Evolutionary conservation across 2,329 filamentous ascomycete species (phyloP), one percentile per base, ranked within the genome.

Genomic region (Stylonectria norvegica): DNA sequence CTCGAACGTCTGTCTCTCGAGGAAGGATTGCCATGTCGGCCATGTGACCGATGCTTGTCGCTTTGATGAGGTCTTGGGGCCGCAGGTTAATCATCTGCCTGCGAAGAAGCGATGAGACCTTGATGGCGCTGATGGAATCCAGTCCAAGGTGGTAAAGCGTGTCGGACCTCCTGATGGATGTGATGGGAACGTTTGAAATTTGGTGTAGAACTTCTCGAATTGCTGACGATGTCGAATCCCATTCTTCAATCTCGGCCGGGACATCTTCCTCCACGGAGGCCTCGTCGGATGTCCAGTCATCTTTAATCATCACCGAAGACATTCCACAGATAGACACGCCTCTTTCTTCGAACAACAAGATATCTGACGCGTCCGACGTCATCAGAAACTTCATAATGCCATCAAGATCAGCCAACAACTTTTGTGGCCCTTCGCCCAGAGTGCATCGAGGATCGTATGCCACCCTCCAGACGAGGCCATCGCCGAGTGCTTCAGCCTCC

Each of bases 61-160:
- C 79, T 43, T 70, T 78, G 3, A 94, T 66, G 54, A 95, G 78
- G 27, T 87, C 78, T 29, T 85, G 82, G 3, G 91, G 85, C 22
- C 75, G 73, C 1, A 95, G 61, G 10, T 67, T 63, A 6, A 95
- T 63, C 0, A 72, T 77, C 29, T 72, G 65, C 50, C 78, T 85
- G 29, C 79, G 81, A 4, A 96, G 68, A 6, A 89, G 69, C 0
- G 83, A 76, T 7, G 82, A 80, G 4, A 89, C 81, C 56, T 93
- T 94, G 67, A 96, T 93, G 2, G 89, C 85, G 48, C 84, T 91
- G 61, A 96, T 95, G 0, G 90, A 96, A 60, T 96, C 90, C 2
- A 96, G 77, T 0, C 90, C 90, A 2, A 96, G 73, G 48, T 93
- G 83, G 61, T 93, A 95, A 10, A 95, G 76, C 0, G 76, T 87